These are phyloP conservation scores for Fusarium sp. DNA, from an alignment of 2,329 filamentous ascomycete genomes.

Conservation along the genomic window DNA sequence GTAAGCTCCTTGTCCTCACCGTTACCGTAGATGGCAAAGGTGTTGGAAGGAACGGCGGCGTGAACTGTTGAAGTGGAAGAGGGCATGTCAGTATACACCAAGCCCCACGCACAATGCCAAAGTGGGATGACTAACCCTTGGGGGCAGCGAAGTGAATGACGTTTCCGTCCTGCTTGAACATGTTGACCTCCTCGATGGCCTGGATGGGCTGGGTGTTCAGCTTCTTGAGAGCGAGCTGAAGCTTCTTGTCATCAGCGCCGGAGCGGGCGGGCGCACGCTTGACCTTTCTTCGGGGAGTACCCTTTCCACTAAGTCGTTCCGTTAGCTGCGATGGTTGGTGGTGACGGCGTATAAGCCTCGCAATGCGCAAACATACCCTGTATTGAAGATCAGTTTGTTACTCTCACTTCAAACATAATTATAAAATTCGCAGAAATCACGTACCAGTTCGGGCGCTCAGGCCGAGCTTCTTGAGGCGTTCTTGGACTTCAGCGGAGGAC, in stretches of 20 bases:
- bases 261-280: slow-evolving; percentile 97
- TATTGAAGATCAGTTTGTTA: slow-evolving; percentile 28
- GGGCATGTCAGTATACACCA: slow-evolving; percentile 36
- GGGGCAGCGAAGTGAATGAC: slow-evolving; percentile 99
- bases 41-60: slow-evolving; percentile 96
- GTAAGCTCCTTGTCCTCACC: slow-evolving; percentile 99
- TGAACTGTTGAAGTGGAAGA: slow-evolving; percentile 72
- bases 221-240: slow-evolving; percentile 97
- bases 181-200: slow-evolving; percentile 99
- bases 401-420: not conserved
- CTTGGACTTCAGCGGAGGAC: slow-evolving; percentile 62
- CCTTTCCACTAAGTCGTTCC: slow-evolving; percentile 78
- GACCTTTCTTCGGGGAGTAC: slow-evolving; percentile 95
- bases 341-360: slow-evolving; percentile 22
- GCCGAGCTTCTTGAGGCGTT: slow-evolving; percentile 70
- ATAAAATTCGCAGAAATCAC: slow-evolving; percentile 50
- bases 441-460: slow-evolving; percentile 72
- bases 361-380: slow-evolving; percentile 52
- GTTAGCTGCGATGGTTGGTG: slow-evolving; percentile 46
- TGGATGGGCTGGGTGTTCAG: slow-evolving; percentile 99
- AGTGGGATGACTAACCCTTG: slow-evolving; percentile 76
- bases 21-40: slow-evolving; percentile 98
- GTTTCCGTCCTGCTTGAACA: slow-evolving; percentile 99
- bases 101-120: slow-evolving; percentile 28
- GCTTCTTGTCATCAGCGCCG: slow-evolving; percentile 99